A percentile compares a stretch with the other conserved stretches of the same genome.
Conservation (phyloP, 1,284 basidiomycete genomes). For the Peniophora sp. region DNA sequence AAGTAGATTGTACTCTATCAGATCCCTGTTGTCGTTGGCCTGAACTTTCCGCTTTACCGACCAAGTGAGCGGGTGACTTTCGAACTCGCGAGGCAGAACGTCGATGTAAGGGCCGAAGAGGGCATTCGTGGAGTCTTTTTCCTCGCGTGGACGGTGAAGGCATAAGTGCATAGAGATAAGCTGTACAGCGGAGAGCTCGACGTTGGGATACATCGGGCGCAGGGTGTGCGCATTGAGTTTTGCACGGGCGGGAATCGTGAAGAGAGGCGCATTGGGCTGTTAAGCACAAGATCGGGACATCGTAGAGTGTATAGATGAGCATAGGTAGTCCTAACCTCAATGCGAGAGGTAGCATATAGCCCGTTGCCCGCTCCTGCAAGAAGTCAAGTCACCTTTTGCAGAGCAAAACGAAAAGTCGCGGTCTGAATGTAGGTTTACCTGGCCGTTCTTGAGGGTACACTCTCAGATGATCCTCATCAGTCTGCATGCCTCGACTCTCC, state of each 20-base stretch:
- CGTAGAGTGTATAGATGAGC: not conserved
- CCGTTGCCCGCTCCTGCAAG: conserved; percentile 60
- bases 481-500: conserved; percentile 35
- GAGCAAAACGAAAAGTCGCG: not conserved
- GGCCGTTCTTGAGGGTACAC: conserved; percentile 12
- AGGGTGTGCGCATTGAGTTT: conserved; percentile 69
- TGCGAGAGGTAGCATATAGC: conserved; percentile 46
- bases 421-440: conserved; percentile 1
- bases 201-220: conserved; percentile 37
- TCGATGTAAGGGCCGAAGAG: conserved; percentile 74
- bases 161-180: conserved; percentile 42
- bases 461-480: conserved; percentile 24
- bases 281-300: not conserved
- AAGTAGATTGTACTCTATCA: conserved; percentile 25
- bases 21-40: conserved; percentile 1
- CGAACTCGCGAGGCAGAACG: conserved; percentile 62
- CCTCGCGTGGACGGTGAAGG: conserved; percentile 22
- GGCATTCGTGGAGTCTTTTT: conserved; percentile 39
- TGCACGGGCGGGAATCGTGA: conserved; percentile 61
- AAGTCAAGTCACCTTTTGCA: not conserved
- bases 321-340: conserved; percentile 29
- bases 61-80: conserved; percentile 72
- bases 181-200: conserved; percentile 45
- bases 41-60: conserved; percentile 27
- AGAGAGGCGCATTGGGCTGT: conserved; percentile 48